A percentile compares a stretch with the other conserved stretches of the same genome.
Conservation (phyloP, 2,329 filamentous ascomycete genomes). For the Cadophora malorum region DNA sequence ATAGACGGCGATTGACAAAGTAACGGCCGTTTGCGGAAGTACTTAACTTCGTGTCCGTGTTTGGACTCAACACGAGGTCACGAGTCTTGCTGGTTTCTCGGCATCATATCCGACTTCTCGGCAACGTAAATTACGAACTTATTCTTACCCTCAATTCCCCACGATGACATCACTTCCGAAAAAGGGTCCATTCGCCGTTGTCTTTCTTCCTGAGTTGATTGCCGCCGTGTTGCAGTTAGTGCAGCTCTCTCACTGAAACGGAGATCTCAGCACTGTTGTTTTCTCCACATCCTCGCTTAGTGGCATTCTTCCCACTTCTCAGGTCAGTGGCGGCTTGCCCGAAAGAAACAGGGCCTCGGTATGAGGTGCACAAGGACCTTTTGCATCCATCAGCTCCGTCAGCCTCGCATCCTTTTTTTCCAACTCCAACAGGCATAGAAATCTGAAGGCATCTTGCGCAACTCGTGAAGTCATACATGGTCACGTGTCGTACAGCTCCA, state of each 20-base stretch:
- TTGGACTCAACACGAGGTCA: not conserved
- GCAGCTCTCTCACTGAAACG: not conserved
- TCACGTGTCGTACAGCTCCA: constrained; percentile 2
- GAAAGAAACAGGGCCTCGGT: not conserved
- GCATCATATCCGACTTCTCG: constrained; percentile 4
- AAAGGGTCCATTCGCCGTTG: not conserved
- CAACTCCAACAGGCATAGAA: not conserved
- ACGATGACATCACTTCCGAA: not conserved
- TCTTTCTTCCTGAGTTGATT: not conserved
- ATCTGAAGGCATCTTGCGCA: not conserved
- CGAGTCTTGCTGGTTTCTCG: not conserved
- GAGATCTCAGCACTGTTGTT: constrained; percentile 8
- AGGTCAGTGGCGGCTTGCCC: not conserved
- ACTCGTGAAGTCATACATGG: not conserved
- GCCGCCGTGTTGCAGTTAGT: too few relatives aligned
- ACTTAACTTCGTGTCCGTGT: not conserved
- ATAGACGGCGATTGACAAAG: not conserved
- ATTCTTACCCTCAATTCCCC: not conserved
- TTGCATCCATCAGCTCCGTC: not conserved
- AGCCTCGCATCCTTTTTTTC: not conserved
- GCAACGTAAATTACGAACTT: not conserved
- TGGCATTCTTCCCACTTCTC: not conserved
- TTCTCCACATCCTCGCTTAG: not conserved
- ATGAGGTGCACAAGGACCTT: not conserved
- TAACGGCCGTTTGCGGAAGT: not conserved